Evolutionary conservation across 176 grass and related monocot species (phyloP), one percentile per base, ranked within the genome.

Genomic region (Bonia amplexicaulis): DNA sequence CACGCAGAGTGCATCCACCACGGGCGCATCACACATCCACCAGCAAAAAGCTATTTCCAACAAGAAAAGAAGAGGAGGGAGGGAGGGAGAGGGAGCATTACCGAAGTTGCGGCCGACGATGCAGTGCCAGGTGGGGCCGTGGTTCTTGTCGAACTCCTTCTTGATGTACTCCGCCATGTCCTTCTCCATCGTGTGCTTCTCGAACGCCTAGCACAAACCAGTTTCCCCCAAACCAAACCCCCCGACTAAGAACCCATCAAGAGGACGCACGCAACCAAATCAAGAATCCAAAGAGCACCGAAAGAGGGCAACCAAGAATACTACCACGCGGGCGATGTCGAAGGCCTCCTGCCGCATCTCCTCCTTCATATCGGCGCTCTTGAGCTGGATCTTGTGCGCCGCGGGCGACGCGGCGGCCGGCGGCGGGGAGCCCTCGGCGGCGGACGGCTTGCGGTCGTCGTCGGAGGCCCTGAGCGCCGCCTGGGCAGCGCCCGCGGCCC

Each of bases 131-230:
- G 93, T 96, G 14, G 92, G 91, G 20, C 93, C 96, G 78, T 99
- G 90, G 74, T 92, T 93, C 78, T 90, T 92, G 86, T 99, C 96
- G 87, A 99, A 99, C 88, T 99, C 96, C 93, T 99, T 99, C 82
- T 99, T 99, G 78, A 99, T 99, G 90, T 96, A 96, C 87, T 99
- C 96, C 12, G 96, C 96, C 74, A 99, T 91, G 75, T 96, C 96
- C 91, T 99, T 99, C 89, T 96, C 96, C 90, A 99, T 89, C 57
- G 72, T 58, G 72, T 94, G 66, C 90, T 96, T 91, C 76, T 96
- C 96, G 80, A 96, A 99, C 67, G 93, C 93, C 96, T 99, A 65
- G 0, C 10, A 29, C 19, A 25, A 42, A 67, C 17, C 26, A 54
- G 10, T 57, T 61, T 12, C 12, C 48, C 40, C 64, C 9, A 47